Evolutionary conservation across 768 basidiomycete genomes (phyloP), one percentile per base, ranked within the genome.

Genomic region (Pulveroboletus frians): DNA sequence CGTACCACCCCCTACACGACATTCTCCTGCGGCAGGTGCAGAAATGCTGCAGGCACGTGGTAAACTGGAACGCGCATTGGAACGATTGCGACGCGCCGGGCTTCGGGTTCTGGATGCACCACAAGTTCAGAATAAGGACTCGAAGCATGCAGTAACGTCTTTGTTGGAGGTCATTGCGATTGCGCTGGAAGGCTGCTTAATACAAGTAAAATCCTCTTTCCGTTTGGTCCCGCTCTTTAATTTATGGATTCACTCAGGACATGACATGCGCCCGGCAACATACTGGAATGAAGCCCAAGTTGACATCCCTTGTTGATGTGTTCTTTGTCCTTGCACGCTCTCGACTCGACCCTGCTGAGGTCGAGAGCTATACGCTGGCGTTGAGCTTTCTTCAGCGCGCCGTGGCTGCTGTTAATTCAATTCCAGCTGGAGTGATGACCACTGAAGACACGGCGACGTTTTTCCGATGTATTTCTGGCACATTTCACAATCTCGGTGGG

Each of bases 381-480:
- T 72, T 80, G 48, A 69, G 73, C 9, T 65, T 75, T 43, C 75
- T 88, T 20, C 62, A 70, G 9, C 70, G 70, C 31, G 78, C 80
- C 0, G 50, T 65, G 3, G 43, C 58, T 14, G 50, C 64, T 18
- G 57, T 76, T 11, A 45, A 55, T 11, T 41, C 42, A 9, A 26
- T 5, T 9, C 31, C 43, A 9, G 15, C 47, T 10, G 30, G 36
- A 51, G 55, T 14, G 52, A 52, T 54, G 40, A 42, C 41, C 30
- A 14, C 29, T 4, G 51, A 54, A 26, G 56, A 72, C 4, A 50
- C 46, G 11, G 73, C 81, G 0, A 85, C 85, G 46, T 81, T 78
- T 52, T 58, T 76, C 3, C 81, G 88, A 14, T 89, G 85, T 56
- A 68, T 85, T 9, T 86, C 85, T 6, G 85, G 84, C 5, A 81